Conservation (phyloP, 768 basidiomycete species). For the Termitomyces bulborhizus region DNA sequence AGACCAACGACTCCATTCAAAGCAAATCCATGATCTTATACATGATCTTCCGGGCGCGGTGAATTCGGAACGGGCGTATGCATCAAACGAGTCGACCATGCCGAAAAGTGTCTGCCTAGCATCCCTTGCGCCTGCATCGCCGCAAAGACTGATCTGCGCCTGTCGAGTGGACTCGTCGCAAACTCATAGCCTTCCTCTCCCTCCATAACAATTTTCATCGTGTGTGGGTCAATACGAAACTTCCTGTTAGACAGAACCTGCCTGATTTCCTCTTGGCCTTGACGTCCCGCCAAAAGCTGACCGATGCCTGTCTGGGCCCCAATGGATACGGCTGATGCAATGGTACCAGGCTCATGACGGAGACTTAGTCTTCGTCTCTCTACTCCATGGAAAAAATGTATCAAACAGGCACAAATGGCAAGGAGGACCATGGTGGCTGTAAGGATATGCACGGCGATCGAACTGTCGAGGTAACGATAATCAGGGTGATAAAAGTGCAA, state of each 20-base stretch:
- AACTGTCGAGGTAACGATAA: constrained; percentile 20
- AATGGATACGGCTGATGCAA: constrained; percentile 50
- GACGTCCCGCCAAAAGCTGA: constrained; percentile 34
- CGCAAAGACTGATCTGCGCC: constrained; percentile 28
- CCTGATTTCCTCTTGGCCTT: constrained; percentile 32
- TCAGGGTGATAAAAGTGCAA: not conserved
- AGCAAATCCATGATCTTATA: not conserved
- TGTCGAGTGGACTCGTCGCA: constrained; percentile 28
- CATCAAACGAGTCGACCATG: constrained; percentile 1
- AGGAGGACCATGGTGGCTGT: constrained; percentile 36
- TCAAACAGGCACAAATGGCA: constrained; percentile 33
- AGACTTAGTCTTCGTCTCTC: constrained; percentile 39
- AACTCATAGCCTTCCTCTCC: constrained; percentile 43
- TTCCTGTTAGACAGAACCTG: constrained; percentile 35
- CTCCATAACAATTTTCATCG: constrained; percentile 49
- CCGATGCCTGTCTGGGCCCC: constrained; percentile 46
- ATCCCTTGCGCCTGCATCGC: constrained; percentile 19
- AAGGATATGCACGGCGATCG: constrained; percentile 37
- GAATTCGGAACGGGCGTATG: constrained; percentile 5
- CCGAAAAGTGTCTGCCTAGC: constrained; percentile 3
- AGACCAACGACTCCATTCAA: not conserved
- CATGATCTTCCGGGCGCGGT: constrained; percentile 1
- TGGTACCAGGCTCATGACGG: constrained; percentile 45
- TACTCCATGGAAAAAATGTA: constrained; percentile 41
- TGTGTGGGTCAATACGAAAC: constrained; percentile 44